Evolutionary conservation across 345 rosid species (phyloP), one percentile per base, ranked within the genome.

Genomic region (Nasturtium officinale): DNA sequence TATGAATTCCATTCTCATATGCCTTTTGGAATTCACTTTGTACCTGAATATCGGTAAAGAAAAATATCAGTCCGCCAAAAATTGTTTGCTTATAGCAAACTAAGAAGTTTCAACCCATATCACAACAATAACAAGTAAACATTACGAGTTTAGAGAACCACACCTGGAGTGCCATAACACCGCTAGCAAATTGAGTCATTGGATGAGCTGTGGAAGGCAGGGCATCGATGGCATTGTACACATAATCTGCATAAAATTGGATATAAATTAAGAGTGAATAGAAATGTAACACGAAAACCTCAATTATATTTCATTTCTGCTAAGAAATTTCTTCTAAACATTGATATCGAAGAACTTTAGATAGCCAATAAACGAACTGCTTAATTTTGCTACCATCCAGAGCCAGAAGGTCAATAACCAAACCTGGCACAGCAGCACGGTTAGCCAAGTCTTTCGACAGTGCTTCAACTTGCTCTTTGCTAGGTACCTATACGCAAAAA

Each of bases 141-240:
- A 52, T 62, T 47, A 21, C 1, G 25, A 61, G 60, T 50, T 38
- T 7, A 50, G 67, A 55, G 75, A 60, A 38, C 51, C 76, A 69
- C 23, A 95, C 99, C 97, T 95, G 99, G 38, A 95, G 97, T 35
- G 96, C 96, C 99, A 95, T 91, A 67, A 95, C 99, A 82, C 99
- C 99, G n/a, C 89, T 78, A 40, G 89, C 79, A 84, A 95, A 91
- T 71, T 95, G 97, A 74, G 99, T 95, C 99, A 95, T 95, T 29
- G 99, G 99, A 77, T 95, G 99, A 62, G 99, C 93, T 11, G 93
- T 81, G 48, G 78, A 79, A 71, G 97, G 97, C 64, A 95, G 84
- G 55, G 96, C 90, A 82, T 95, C 99, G 50, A 95, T 90, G 53
- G 93, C 89, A 85, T 91, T 89, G 63, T 72, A 95, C 68, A 87